Percentiles rank a stretch among this genome's conserved stretches.
These are phyloP conservation scores for Amaranthus hypochondriacus DNA, from an alignment of 148 eudicot genomes.

Conservation along the genomic window DNA sequence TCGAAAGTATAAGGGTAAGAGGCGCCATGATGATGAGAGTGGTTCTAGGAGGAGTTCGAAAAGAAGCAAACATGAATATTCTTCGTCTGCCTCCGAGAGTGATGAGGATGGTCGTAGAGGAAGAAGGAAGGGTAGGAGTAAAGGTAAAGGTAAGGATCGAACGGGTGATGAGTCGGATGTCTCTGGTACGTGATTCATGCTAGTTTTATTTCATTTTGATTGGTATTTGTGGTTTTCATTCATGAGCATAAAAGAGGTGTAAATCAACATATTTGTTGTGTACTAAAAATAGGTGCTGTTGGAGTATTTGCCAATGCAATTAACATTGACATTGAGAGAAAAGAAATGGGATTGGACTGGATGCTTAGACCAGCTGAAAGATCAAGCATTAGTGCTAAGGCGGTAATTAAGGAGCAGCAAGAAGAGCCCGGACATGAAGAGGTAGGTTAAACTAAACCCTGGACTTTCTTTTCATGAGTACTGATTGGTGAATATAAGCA, in stretches of 20 bases:
- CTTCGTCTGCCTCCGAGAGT: constrained; percentile 26
- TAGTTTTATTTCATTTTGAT: background rate
- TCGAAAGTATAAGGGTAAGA: constrained; percentile 32
- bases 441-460: constrained; percentile 34
- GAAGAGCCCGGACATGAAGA: constrained; percentile 56
- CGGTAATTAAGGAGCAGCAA: constrained; percentile 25
- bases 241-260: background rate
- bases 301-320: constrained; percentile 24
- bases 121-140: constrained; percentile 22
- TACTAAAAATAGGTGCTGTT: constrained; percentile 26
- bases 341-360: constrained; percentile 92
- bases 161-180: constrained; percentile 12
- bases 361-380: constrained; percentile 74
- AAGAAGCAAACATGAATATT: constrained; percentile 31
- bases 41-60: constrained; percentile 32
- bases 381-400: constrained; percentile 23
- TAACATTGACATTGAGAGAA: constrained; percentile 45
- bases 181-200: background rate
- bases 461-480: background rate
- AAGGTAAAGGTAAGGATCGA: constrained; percentile 12
- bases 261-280: background rate
- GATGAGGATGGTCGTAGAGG: constrained; percentile 25
- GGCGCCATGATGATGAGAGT: constrained; percentile 20
- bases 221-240: background rate
- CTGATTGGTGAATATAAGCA: background rate